Evolutionary conservation across 257 asterid genomes (phyloP).

Genomic region (Przewalskia tangutica): DNA sequence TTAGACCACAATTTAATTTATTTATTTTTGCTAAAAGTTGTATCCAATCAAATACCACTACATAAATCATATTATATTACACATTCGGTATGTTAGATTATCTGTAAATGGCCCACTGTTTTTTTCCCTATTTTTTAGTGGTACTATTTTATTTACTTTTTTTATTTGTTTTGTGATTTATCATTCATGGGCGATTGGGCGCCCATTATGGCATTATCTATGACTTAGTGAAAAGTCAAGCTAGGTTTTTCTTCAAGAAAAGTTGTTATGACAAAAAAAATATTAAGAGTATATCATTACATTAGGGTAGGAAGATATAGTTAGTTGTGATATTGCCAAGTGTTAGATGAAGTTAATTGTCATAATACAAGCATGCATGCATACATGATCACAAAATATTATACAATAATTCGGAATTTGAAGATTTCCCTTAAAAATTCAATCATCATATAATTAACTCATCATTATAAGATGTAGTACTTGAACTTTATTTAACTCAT

Average conservation of each 20-base stretch:
- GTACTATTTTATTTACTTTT: not conserved
- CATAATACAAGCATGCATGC: not conserved
- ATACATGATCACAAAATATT: not conserved
- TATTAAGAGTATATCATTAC: not conserved
- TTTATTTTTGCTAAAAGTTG: too few relatives aligned
- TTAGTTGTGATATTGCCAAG: not conserved
- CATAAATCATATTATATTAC: not conserved
- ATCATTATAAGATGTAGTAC: not conserved
- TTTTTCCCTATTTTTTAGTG: not conserved
- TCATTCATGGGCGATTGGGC: constrained; percentile 23
- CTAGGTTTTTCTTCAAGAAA: constrained; percentile 15
- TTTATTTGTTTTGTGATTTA: not conserved
- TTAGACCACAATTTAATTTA: too few relatives aligned
- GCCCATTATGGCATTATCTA: too few relatives aligned
- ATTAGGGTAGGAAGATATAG: not conserved
- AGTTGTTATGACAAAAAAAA: not conserved
- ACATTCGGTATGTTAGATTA: not conserved
- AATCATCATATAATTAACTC: not conserved
- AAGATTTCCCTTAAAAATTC: not conserved
- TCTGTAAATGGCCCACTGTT: not conserved
- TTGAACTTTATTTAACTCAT: too few relatives aligned
- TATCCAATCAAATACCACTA: too few relatives aligned
- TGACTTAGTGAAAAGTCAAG: not conserved
- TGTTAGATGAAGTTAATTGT: not conserved
- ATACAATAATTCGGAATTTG: not conserved